Evolutionary conservation across 192 early-diverging fungal species (phyloP).

Genomic region (Coemansia sp.): DNA sequence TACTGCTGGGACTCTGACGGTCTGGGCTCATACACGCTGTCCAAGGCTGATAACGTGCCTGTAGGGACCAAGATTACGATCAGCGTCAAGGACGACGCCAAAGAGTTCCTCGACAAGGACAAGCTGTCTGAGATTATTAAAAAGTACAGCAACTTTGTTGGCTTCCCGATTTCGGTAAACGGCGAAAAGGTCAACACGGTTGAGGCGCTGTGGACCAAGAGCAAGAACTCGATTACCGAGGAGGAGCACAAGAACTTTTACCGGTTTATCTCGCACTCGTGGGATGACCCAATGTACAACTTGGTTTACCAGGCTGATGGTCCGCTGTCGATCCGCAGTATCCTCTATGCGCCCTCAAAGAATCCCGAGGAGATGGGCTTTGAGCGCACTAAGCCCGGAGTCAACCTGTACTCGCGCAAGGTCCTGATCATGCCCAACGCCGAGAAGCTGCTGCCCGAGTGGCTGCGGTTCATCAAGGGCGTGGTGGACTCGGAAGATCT

Average conservation of each 20-base stretch:
- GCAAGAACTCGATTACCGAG: conserved; percentile 70
- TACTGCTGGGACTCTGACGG: conserved; percentile 94
- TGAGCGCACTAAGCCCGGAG: conserved; percentile 66
- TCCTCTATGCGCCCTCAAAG: conserved; percentile 80
- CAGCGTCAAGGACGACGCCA: conserved; percentile 84
- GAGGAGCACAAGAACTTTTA: conserved; percentile 92
- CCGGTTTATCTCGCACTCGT: conserved; percentile 71
- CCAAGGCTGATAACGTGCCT: conserved; percentile 86
- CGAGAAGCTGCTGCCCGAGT: conserved; percentile 82
- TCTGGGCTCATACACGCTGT: conserved; percentile 87
- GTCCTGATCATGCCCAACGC: conserved; percentile 97
- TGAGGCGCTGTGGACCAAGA: conserved; percentile 94
- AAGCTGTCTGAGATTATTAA: conserved; percentile 69
- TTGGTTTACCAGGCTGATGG: conserved; percentile 94
- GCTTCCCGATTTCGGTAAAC: conserved; percentile 88
- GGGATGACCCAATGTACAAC: conserved; percentile 72
- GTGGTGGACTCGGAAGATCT: conserved; percentile 95
- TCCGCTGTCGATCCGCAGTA: conserved; percentile 83
- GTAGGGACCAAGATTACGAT: conserved; percentile 94
- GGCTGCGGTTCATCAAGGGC: conserved; percentile 87
- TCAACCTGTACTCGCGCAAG: conserved; percentile 93
- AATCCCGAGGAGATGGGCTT: conserved; percentile 55
- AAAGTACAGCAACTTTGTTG: conserved; percentile 96
- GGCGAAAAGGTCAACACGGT: conserved; percentile 87
- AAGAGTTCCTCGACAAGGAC: conserved; percentile 73